Conservation (phyloP, 495 filamentous ascomycete species). For the Lentithecium fluviatile region DNA sequence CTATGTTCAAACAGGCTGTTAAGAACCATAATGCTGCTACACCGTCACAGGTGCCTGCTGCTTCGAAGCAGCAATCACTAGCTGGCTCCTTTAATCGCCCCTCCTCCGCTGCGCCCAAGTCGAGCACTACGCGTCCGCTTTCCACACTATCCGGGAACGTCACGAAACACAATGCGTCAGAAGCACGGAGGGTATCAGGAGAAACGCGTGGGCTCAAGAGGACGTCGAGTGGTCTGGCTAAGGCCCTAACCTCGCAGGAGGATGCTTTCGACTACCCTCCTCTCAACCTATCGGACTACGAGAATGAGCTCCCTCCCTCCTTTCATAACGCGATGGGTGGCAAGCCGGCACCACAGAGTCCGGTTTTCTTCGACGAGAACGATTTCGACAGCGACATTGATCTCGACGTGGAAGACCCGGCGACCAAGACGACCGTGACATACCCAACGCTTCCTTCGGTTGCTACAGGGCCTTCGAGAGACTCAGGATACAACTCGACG, state of each 20-base stretch:
- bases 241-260: constrained; percentile 33
- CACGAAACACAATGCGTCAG: constrained; percentile 17
- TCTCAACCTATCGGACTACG: constrained; percentile 4
- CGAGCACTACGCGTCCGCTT: constrained; percentile 30
- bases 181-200: not conserved
- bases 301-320: constrained; percentile 1
- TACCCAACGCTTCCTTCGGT: constrained; percentile 49
- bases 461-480: constrained; percentile 14
- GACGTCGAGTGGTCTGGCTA: constrained; percentile 43
- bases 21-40: constrained; percentile 17
- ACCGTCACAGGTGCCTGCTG: constrained; percentile 5
- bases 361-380: constrained; percentile 57
- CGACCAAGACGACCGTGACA: constrained; percentile 43
- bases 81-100: constrained; percentile 15
- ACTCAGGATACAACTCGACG: not conserved
- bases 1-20: constrained; percentile 34
- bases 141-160: constrained; percentile 34
- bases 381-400: constrained; percentile 71
- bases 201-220: constrained; percentile 38
- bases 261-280: constrained; percentile 36
- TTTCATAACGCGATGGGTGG: not conserved
- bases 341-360: constrained; percentile 7
- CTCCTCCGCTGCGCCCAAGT: not conserved
- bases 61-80: constrained; percentile 25
- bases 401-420: constrained; percentile 57